Base-by-base conservation (phyloP, 2,329 filamentous ascomycete genomes). In the Hypoxylon sp. region DNA sequence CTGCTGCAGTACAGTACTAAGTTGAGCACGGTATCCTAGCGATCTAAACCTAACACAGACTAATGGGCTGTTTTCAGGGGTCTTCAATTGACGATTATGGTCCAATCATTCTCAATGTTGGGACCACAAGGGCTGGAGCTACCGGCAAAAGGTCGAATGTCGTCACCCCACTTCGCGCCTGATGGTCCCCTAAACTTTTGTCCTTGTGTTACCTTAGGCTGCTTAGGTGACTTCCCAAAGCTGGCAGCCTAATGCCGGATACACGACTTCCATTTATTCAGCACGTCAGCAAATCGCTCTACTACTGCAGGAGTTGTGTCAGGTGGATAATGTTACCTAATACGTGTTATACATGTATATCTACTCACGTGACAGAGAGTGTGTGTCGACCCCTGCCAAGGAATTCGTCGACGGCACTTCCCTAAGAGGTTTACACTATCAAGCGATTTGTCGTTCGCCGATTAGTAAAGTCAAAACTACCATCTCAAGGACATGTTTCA, bases 31-130 rank as follows among this genome's bases (percentile, higher is more conserved):
- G 41, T 37, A 50, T 25, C 25, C 27, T 21, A 45, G 19, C 8
- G 30, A 19, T 9, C 57, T 68, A 63, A 60, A 41, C 65, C 61
- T 12, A 65, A 53, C 46, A 41, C 21, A 45, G 63, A 46, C 19
- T 66, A 52, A 63, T 67, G 48, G 43, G 23, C 21, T 59, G 52
- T 61, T 65, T 62, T 54, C 27, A 45, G 45, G 63, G 59, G 66
- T 61, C 60, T 52, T 41, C 30, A 55, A 67, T 70, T 71, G 65
- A 50, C 61, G 34, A 62, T 64, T 48, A 50, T 67, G 29, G 63
- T 58, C 69, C 65, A 70, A 67, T 71, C 67, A 59, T 47, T 59
- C 34, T 56, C 46, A 50, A 56, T 25, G 3, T 43, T 59, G 11
- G n/a, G n/a, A 45, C 53, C 56, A 55, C 52, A 69, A 29, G 59